A percentile compares a stretch with the other conserved stretches of the same genome.
These are phyloP conservation scores for Diaporthe ilicicola DNA, from an alignment of 2,329 filamentous ascomycete genomes.

Conservation along the genomic window DNA sequence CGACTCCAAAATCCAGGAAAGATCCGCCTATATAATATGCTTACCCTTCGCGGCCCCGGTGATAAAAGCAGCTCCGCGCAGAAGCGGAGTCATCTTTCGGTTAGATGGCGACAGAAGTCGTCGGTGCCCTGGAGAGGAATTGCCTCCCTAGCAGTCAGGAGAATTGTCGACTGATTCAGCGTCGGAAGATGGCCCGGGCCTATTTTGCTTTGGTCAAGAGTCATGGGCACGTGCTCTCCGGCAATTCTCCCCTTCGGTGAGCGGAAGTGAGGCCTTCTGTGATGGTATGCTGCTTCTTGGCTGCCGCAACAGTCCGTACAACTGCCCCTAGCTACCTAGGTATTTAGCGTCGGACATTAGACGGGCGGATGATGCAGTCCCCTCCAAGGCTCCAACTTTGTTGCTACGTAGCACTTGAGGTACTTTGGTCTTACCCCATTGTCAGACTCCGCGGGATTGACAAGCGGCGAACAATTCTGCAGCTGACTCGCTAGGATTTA, in stretches of 20 bases:
- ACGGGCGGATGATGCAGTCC: too few relatives aligned
- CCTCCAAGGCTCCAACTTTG: not conserved
- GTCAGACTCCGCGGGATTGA: not conserved
- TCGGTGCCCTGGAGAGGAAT: too few relatives aligned
- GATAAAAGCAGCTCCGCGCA: constrained; percentile 1
- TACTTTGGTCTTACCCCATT: not conserved
- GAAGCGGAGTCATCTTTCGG: not conserved
- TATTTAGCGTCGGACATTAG: not conserved
- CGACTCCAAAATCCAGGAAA: not conserved
- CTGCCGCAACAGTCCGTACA: not conserved
- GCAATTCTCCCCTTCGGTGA: not conserved
- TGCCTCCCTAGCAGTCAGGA: not conserved
- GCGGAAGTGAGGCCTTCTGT: not conserved
- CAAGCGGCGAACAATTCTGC: too few relatives aligned
- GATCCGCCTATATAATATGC: not conserved
- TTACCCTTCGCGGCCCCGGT: constrained; percentile 10
- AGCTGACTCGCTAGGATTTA: not conserved
- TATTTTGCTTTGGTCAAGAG: too few relatives aligned
- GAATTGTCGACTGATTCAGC: too few relatives aligned
- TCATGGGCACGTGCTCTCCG: not conserved
- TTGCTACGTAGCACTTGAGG: too few relatives aligned
- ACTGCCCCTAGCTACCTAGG: not conserved
- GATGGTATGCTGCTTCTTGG: not conserved
- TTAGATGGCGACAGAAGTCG: not conserved
- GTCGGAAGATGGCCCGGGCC: too few relatives aligned